Evolutionary conservation across 2,329 filamentous ascomycete species (phyloP).

Genomic region (Incumbomyces delicatus): DNA sequence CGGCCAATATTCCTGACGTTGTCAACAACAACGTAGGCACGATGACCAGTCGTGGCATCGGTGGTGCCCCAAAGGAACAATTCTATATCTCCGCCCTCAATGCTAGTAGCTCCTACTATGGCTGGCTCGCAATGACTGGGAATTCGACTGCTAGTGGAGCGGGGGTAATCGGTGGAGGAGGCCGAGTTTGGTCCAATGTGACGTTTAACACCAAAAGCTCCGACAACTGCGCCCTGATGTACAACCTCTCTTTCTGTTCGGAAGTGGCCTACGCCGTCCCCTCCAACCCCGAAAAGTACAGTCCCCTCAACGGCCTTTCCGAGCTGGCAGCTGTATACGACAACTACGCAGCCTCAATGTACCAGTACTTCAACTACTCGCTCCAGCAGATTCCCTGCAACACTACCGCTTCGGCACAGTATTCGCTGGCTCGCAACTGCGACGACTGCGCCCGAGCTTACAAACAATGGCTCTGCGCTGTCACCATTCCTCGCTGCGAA

Average conservation of each 20-base stretch:
- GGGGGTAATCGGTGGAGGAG: slow-evolving; percentile 59
- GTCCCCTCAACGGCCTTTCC: slow-evolving; percentile 46
- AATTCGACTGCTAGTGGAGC: slow-evolving; percentile 46
- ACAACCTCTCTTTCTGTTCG: slow-evolving; percentile 78
- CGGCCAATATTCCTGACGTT: slow-evolving; percentile 46
- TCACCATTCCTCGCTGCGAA: slow-evolving; percentile 83
- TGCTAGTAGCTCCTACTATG: slow-evolving; percentile 59
- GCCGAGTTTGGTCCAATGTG: slow-evolving; percentile 61
- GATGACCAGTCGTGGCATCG: slow-evolving; percentile 60
- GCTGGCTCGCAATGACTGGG: slow-evolving; percentile 56
- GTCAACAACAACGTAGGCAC: slow-evolving; percentile 40
- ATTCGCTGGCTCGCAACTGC: slow-evolving; percentile 72
- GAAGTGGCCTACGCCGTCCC: slow-evolving; percentile 88
- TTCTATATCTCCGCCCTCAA: slow-evolving; percentile 75
- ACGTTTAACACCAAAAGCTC: slow-evolving; percentile 70
- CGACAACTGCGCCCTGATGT: slow-evolving; percentile 75
- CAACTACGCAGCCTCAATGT: slow-evolving; percentile 57
- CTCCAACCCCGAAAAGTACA: slow-evolving; percentile 51
- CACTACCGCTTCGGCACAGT: slow-evolving; percentile 59
- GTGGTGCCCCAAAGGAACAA: slow-evolving; percentile 68
- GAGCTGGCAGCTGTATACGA: slow-evolving; percentile 68
- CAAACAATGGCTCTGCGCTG: slow-evolving; percentile 89
- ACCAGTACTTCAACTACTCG: slow-evolving; percentile 68
- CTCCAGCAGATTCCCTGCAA: slow-evolving; percentile 81
- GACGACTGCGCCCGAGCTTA: slow-evolving; percentile 68